A percentile compares a stretch with the other conserved stretches of the same genome.
These are phyloP conservation scores for Lipomyces yamadae DNA, from an alignment of 805 yeast species.

Conservation along the genomic window DNA sequence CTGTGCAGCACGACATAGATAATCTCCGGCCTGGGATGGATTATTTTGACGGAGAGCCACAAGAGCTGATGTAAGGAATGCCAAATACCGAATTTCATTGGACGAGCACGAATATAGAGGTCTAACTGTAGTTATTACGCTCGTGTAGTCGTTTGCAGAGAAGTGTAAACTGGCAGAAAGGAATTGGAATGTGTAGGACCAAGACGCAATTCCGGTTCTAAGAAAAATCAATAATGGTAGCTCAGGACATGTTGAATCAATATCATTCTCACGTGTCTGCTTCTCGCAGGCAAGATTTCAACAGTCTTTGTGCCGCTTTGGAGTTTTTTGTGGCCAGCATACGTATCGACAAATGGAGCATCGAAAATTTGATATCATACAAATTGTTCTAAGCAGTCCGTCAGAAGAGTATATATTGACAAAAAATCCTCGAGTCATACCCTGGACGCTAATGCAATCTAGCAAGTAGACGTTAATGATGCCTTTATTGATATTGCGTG, in stretches of 20 bases:
- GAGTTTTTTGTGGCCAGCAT: conserved; percentile 21
- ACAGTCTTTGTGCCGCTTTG: conserved; percentile 29
- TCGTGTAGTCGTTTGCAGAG: conserved; percentile 8
- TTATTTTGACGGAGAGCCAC: conserved; percentile 21
- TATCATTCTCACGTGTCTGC: conserved; percentile 14
- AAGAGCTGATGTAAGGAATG: conserved; percentile 18
- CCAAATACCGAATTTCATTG: conserved; percentile 27
- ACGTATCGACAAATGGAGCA: conserved; percentile 29
- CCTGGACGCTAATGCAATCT: conserved; percentile 30
- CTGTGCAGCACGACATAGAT: conserved; percentile 20
- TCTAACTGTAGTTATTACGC: conserved; percentile 6
- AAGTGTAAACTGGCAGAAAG: conserved; percentile 17
- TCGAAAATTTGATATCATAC: conserved; percentile 29
- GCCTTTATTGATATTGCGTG: neutral
- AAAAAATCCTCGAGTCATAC: neutral
- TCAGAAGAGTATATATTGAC: neutral
- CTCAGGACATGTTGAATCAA: neutral
- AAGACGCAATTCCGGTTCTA: conserved; percentile 17
- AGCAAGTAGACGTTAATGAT: neutral
- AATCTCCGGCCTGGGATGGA: conserved; percentile 15
- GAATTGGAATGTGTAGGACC: conserved; percentile 28
- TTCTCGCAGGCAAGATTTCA: conserved; percentile 26
- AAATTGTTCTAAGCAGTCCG: conserved; percentile 20
- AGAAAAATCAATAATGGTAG: neutral
- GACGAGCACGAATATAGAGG: conserved; percentile 27